Conservation (phyloP, 768 basidiomycete genomes). For the Rhodotorula kratochvilovae region DNA sequence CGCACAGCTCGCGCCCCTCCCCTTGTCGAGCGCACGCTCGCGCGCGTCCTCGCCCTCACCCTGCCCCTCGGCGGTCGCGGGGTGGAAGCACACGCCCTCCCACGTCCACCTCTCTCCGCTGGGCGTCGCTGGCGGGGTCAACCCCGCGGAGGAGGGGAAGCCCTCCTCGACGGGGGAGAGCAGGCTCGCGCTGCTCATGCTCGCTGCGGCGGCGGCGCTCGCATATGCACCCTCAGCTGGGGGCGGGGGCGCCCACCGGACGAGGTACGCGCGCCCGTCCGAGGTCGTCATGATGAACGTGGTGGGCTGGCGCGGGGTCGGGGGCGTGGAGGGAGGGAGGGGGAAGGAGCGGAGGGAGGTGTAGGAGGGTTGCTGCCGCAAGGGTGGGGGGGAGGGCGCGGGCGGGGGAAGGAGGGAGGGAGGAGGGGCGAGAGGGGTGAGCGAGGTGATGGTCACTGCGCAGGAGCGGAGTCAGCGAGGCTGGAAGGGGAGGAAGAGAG, state of each 20-base stretch:
- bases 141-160: background rate
- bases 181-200: background rate
- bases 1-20: slow-evolving; percentile 18
- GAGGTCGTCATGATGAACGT: slow-evolving; percentile 34
- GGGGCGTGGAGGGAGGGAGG: background rate
- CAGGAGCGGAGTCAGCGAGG: background rate
- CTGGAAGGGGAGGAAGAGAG: background rate
- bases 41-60: background rate
- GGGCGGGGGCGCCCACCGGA: slow-evolving; percentile 20
- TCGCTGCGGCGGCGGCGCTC: too few species aligned
- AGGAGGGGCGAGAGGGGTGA: background rate
- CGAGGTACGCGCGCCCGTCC: slow-evolving; percentile 42
- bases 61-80: background rate
- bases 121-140: background rate
- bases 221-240: background rate
- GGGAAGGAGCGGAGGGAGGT: background rate
- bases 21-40: slow-evolving; percentile 28
- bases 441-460: slow-evolving; percentile 20
- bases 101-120: slow-evolving; percentile 4
- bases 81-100: slow-evolving; percentile 34
- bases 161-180: background rate
- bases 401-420: background rate
- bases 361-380: background rate
- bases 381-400: background rate
- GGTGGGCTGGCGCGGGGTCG: background rate